phyloP scores from a whole-genome alignment of 805 yeast genomes.

The Metschnikowia picachoensis region DNA sequence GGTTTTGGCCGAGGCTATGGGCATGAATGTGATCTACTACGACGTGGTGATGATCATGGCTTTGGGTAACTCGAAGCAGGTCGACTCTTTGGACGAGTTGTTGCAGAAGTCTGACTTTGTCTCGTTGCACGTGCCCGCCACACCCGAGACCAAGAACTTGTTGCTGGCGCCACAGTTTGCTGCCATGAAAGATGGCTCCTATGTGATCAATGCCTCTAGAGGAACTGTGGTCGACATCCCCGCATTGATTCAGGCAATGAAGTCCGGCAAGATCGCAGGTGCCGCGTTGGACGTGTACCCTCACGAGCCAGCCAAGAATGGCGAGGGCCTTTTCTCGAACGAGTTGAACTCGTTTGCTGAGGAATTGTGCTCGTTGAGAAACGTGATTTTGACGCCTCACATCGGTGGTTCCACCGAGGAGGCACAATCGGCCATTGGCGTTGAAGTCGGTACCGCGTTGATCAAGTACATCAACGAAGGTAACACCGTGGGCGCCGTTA shows the following conservation, averaged over 20 bases:
- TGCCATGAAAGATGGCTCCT: constrained; percentile 94
- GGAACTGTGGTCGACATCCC: constrained; percentile 97
- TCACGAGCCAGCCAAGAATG: constrained; percentile 95
- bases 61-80: constrained; percentile 95
- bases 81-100: constrained; percentile 76
- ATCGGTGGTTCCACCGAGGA: constrained; percentile 99
- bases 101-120: constrained; percentile 81
- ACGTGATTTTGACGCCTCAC: constrained; percentile 92
- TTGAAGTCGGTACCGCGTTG: constrained; percentile 85
- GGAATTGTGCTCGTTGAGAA: constrained; percentile 77
- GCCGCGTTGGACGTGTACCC: constrained; percentile 97
- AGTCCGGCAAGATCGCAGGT: constrained; percentile 92
- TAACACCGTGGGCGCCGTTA: constrained; percentile 89
- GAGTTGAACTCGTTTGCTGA: constrained; percentile 78
- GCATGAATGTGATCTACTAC: constrained; percentile 93
- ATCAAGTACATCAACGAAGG: constrained; percentile 95
- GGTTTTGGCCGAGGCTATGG: constrained; percentile 95
- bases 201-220: constrained; percentile 92
- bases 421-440: constrained; percentile 96
- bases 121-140: constrained; percentile 91
- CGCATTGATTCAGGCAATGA: constrained; percentile 86
- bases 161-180: constrained; percentile 87
- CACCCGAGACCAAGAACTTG: constrained; percentile 87
- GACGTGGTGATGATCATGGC: constrained; percentile 93
- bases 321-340: constrained; percentile 71